Evolutionary conservation across 2,329 filamentous ascomycete species (phyloP), one percentile per base, ranked within the genome.

Genomic region (Chaetomiaceae sp.): DNA sequence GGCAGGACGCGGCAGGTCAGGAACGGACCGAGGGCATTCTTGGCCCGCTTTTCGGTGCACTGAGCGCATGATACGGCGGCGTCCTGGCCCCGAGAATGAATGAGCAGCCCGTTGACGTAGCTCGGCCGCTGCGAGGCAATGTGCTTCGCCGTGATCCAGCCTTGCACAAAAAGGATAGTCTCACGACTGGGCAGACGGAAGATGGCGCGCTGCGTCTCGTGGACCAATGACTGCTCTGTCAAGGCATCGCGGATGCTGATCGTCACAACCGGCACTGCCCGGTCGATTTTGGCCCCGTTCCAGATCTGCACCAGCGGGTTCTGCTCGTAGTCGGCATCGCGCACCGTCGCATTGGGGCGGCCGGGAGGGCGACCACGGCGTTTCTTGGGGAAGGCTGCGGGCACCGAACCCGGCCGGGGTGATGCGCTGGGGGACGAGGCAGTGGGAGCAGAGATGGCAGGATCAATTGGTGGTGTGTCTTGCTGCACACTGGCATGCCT

Each of bases 111-210:
- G 48, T 65, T 65, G 53, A 65, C 56, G 42, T 65, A 65, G 56
- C 63, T 65, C 14, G 63, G 62, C 14, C 63, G 59, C 46, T 61
- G 53, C 9, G 60, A 61, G 49, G 63, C 63, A 11, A 65, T 61
- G 38, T 65, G 63, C n/a, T 59, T 56, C 29, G 61, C 60, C 2
- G 62, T 64, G 37, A 65, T 65, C 63, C 63, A 65, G 25, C 62
- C 62, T 23, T 62, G 59, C n/a, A 64, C 62, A 37, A 61, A 65
- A 41, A 62, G 52, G 30, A 65, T 62, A 46, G 56, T 51, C 43
- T 65, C 61, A 36, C 61, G 59, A 40, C 58, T 58, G 38, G 58
- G 57, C 33, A 60, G 34, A 18, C 51, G 45, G 53, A 61, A 65
- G 51, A 64, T 60, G 45, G 52, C 41, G 36, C 57, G 55, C 27